Percentiles rank a stretch among this genome's conserved stretches.
Evolutionary conservation across 805 yeast species (phyloP).

Genomic region (Gaillardinia entomophila): DNA sequence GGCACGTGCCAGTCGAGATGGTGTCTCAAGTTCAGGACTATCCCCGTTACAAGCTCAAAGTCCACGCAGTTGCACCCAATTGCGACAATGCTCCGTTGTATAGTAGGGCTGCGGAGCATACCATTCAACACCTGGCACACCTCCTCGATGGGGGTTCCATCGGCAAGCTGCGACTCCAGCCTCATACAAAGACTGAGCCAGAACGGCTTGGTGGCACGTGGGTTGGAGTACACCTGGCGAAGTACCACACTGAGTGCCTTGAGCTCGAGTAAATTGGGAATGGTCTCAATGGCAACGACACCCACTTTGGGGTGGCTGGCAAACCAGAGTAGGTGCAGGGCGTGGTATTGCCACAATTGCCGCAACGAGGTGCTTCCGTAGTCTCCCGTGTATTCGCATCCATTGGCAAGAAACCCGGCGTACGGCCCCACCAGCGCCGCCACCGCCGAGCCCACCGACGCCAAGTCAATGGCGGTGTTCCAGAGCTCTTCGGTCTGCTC

Average conservation of each 20-base stretch:
- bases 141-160: constrained; percentile 23
- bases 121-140: constrained; percentile 23
- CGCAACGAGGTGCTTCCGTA: constrained; percentile 36
- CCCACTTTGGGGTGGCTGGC: constrained; percentile 42
- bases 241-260: constrained; percentile 41
- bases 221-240: constrained; percentile 13
- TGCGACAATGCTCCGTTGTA: constrained; percentile 30
- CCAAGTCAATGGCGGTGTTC: background rate
- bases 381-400: constrained; percentile 70
- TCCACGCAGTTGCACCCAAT: constrained; percentile 70
- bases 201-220: constrained; percentile 31
- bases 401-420: constrained; percentile 63
- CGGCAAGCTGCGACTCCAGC: constrained; percentile 16
- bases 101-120: constrained; percentile 5
- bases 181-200: constrained; percentile 37
- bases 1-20: constrained; percentile 21
- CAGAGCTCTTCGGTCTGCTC: background rate
- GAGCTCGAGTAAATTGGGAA: constrained; percentile 58
- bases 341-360: constrained; percentile 46
- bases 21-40: constrained; percentile 30
- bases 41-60: constrained; percentile 31
- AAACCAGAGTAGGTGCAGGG: constrained; percentile 34
- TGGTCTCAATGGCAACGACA: constrained; percentile 63
- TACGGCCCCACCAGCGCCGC: constrained; percentile 75
- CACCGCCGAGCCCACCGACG: constrained; percentile 13